phyloP scores from a whole-genome alignment of 768 basidiomycete species.

The Termitomyces sp. region DNA sequence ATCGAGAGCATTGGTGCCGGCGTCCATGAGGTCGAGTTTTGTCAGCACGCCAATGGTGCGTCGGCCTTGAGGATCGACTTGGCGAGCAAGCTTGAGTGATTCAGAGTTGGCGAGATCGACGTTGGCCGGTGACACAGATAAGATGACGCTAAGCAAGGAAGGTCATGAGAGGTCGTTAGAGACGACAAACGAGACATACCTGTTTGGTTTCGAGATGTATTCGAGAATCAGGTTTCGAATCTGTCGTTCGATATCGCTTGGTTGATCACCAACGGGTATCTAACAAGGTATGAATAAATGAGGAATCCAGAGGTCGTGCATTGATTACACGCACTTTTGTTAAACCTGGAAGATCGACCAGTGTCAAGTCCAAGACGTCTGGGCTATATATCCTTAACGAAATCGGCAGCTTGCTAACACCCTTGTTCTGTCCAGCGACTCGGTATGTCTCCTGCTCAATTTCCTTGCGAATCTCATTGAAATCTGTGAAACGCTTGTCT shows the following conservation, averaged over 20 bases:
- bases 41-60: conserved; percentile 96
- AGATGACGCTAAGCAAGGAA: conserved; percentile 67
- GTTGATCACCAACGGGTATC: conserved; percentile 97
- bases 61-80: conserved; percentile 93
- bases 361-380: conserved; percentile 88
- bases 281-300: conserved; percentile 19
- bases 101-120: conserved; percentile 99
- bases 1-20: conserved; percentile 95
- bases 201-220: conserved; percentile 95
- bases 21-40: conserved; percentile 98
- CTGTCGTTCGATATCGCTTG: conserved; percentile 95
- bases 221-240: conserved; percentile 93
- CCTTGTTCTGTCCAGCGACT: conserved; percentile 98
- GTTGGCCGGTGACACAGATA: conserved; percentile 95
- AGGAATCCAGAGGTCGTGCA: background rate
- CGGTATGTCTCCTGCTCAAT: conserved; percentile 97
- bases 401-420: conserved; percentile 93
- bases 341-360: conserved; percentile 94
- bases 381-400: conserved; percentile 95
- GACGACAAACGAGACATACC: conserved; percentile 39
- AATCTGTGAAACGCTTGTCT: conserved; percentile 96
- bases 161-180: background rate
- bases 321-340: conserved; percentile 68
- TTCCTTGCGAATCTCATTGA: conserved; percentile 88
- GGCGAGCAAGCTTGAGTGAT: conserved; percentile 91